These are phyloP conservation scores for Lentinus tigrinus DNA, from an alignment of 768 basidiomycete genomes.

Conservation along the genomic window DNA sequence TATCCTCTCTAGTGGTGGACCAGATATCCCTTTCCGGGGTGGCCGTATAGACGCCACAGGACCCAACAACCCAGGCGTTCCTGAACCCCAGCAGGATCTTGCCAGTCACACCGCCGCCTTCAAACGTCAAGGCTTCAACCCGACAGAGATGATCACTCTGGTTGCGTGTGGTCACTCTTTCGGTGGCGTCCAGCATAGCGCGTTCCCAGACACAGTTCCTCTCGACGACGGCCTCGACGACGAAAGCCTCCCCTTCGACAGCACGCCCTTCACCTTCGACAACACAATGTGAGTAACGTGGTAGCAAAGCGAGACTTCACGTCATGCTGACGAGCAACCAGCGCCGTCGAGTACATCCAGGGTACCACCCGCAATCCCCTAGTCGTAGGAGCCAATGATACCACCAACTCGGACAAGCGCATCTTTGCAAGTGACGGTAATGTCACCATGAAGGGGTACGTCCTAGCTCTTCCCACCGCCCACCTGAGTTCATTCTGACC, in stretches of 20 bases:
- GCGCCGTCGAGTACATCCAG: conserved; percentile 40
- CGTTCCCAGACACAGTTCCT: conserved; percentile 45
- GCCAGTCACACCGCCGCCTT: conserved; percentile 42
- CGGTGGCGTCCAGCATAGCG: conserved; percentile 46
- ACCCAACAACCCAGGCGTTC: conserved; percentile 41
- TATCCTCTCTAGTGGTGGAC: conserved; percentile 38
- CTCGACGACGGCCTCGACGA: conserved; percentile 28
- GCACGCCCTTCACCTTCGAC: conserved; percentile 39
- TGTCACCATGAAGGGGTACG: conserved; percentile 40
- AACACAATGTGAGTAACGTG: conserved; percentile 31
- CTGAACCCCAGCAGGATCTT: conserved; percentile 42
- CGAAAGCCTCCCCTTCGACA: conserved; percentile 39
- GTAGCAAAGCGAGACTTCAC: too few relatives aligned
- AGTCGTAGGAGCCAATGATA: conserved; percentile 33
- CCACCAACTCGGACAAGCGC: conserved; percentile 38
- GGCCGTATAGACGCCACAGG: conserved; percentile 41
- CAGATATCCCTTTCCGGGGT: conserved; percentile 40
- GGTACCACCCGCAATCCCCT: conserved; percentile 40
- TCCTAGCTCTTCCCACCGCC: neutral
- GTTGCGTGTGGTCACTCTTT: conserved; percentile 52
- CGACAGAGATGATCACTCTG: conserved; percentile 47
- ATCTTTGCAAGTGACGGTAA: conserved; percentile 41
- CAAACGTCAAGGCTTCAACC: conserved; percentile 41
- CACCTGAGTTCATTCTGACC: neutral
- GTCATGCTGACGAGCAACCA: conserved; percentile 9